Base-by-base conservation (phyloP, 1,284 basidiomycete genomes). In the Cystobasidium sp. region DNA sequence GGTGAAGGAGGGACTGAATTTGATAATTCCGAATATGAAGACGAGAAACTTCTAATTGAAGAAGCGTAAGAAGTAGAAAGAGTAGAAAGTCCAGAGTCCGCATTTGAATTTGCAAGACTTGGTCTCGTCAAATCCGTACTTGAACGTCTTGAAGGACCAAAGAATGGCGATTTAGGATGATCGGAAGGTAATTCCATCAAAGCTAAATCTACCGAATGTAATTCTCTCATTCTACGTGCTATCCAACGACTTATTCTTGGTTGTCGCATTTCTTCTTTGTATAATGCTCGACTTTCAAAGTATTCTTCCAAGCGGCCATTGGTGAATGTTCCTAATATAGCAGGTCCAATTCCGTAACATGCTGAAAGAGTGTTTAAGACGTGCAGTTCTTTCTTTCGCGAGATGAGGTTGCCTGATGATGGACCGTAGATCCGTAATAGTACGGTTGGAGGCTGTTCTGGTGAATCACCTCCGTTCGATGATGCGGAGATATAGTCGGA, bases 281-380 rank as follows among this genome's bases (percentile, higher is more conserved):
- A 89, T 59, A 97, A 85, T 0, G 93, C 90, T 41, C 88, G 86
- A 20, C 93, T 93, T 75, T 94, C 88, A 82, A 97, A 96, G 83
- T 92, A 95, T 81, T 97, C 91, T 84, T 97, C 94, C 63, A 97
- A 85, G 51, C 94, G 89, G 47, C 94, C 94, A 82, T 97, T 97
- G 78, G 88, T 86, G 82, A 97, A 97, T 0, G 94, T 97, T 67
- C 94, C 94, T 81, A 92, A 93, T 41, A 97, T 88, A 77, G 88
- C 87, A 41, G 94, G 93, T n/a, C 93, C 94, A 72, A 97, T 91
- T 78, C 87, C 87, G 83, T 94, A 96, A 76, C 85, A 86, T 20
- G 91, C 91, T 46, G 92, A 94, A 62, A 97, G 88, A 58, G 91
- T 85, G 83, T 97, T 92, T 51, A 97, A 87, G 37, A 89, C 91